A percentile compares a stretch with the other conserved stretches of the same genome.
These are phyloP conservation scores for Russula abietina DNA, from an alignment of 768 basidiomycete genomes.

Conservation along the genomic window DNA sequence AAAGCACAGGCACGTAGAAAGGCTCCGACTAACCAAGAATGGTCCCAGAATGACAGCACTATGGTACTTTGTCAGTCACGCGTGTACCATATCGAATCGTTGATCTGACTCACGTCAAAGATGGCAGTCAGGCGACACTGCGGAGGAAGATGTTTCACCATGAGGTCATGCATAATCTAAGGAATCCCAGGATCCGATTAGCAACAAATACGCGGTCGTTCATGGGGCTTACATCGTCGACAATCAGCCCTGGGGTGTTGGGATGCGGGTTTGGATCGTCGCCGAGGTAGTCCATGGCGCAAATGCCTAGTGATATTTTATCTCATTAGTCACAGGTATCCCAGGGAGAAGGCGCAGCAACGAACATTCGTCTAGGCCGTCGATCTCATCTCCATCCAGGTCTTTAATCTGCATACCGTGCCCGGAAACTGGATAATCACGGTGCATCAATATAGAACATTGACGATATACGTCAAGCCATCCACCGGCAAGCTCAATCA, in stretches of 20 bases:
- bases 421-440: neutral
- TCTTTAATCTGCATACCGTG: conserved; percentile 1
- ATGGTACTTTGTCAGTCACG: neutral
- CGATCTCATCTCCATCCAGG: neutral
- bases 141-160: neutral
- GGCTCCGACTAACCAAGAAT: neutral
- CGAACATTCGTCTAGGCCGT: neutral
- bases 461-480: neutral
- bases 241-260: neutral
- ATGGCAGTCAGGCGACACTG: conserved; percentile 4
- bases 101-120: conserved; percentile 1
- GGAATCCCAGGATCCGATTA: neutral
- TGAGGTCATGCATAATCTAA: neutral
- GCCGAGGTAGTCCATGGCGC: neutral
- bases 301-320: neutral
- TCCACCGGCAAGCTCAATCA: neutral
- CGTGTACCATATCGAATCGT: neutral
- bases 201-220: no score
- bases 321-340: neutral
- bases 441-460: neutral
- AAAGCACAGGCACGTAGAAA: neutral
- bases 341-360: neutral
- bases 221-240: neutral
- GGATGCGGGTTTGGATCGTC: neutral
- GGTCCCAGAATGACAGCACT: conserved; percentile 4